Conservation (phyloP, 75 land plant species). For the Picea sitchensis region DNA sequence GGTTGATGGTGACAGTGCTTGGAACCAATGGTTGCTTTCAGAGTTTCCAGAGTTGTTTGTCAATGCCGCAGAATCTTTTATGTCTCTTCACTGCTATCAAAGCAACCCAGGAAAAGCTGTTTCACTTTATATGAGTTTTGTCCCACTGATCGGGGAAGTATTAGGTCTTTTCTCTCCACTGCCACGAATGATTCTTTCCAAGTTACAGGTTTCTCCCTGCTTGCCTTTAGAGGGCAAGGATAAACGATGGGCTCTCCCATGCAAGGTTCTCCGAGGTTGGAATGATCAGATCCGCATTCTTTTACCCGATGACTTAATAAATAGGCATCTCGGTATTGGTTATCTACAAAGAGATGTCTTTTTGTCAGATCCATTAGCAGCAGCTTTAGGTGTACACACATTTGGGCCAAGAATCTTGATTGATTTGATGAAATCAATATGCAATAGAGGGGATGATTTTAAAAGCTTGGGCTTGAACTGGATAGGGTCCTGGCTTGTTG, state of each 20-base stretch:
- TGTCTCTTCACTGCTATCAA: constrained; percentile 53
- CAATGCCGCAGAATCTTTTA: constrained; percentile 55
- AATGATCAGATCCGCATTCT: constrained; percentile 43
- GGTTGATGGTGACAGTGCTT: constrained; percentile 81
- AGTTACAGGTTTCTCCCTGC: constrained; percentile 64
- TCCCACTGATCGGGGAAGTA: constrained; percentile 90
- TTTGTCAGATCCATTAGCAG: constrained; percentile 68
- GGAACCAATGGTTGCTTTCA: constrained; percentile 96
- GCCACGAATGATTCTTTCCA: constrained; percentile 73
- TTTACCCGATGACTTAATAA: constrained; percentile 62
- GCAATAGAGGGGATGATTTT: constrained; percentile 31
- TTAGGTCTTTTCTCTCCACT: constrained; percentile 86
- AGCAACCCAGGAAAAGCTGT: constrained; percentile 63
- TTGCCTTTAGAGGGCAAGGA: constrained; percentile 65
- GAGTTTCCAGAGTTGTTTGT: constrained; percentile 74
- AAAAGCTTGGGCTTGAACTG: constrained; percentile 54
- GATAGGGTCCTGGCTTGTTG: constrained; percentile 69
- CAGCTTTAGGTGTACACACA: constrained; percentile 62
- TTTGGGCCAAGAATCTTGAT: constrained; percentile 67
- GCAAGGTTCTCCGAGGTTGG: constrained; percentile 76
- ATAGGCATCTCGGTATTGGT: constrained; percentile 68
- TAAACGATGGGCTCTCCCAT: constrained; percentile 73
- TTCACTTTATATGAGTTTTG: constrained; percentile 71
- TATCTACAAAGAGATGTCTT: constrained; percentile 65
- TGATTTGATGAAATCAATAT: constrained; percentile 50